phyloP scores from a whole-genome alignment of 1,284 basidiomycete species.

The Microbotryum scabiosae region DNA sequence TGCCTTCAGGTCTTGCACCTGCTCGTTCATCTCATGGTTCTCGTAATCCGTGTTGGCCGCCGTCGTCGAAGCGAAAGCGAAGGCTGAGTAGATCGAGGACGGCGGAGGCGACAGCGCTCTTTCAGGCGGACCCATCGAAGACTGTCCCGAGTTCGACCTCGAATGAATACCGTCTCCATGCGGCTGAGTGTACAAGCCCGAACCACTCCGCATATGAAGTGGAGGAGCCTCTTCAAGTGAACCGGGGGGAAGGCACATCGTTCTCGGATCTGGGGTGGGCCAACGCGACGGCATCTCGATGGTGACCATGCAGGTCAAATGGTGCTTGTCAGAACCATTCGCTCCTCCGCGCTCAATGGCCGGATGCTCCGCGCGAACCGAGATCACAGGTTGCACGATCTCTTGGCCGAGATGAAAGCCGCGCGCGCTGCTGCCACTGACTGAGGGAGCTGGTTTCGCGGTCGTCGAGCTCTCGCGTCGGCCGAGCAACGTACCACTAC shows the following conservation, averaged over 20 bases:
- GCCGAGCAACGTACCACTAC: conserved; percentile 1
- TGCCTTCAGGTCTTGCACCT: conserved; percentile 75
- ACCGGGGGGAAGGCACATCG: background rate
- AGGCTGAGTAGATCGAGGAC: conserved; percentile 21
- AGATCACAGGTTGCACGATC: conserved; percentile 35
- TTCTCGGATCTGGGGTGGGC: conserved; percentile 8
- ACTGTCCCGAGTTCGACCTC: background rate
- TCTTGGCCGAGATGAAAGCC: background rate
- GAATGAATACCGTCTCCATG: background rate
- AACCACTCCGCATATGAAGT: too few relatives aligned
- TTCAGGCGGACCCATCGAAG: too few relatives aligned
- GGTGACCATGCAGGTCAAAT: conserved; percentile 41
- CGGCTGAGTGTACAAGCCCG: too few relatives aligned
- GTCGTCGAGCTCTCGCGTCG: background rate
- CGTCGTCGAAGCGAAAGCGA: conserved; percentile 12
- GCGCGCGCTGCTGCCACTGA: background rate
- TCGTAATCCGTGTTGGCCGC: background rate
- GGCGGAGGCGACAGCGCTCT: conserved; percentile 10
- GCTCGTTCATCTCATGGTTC: conserved; percentile 51
- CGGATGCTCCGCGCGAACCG: conserved; percentile 38
- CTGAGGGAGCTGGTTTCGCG: background rate
- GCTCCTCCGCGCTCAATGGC: conserved; percentile 32
- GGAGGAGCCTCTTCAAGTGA: too few relatives aligned
- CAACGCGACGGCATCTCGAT: conserved; percentile 38
- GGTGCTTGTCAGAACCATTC: conserved; percentile 29